Conservation (phyloP, 2,329 filamentous ascomycete species). For the Trichophyton equinum region DNA sequence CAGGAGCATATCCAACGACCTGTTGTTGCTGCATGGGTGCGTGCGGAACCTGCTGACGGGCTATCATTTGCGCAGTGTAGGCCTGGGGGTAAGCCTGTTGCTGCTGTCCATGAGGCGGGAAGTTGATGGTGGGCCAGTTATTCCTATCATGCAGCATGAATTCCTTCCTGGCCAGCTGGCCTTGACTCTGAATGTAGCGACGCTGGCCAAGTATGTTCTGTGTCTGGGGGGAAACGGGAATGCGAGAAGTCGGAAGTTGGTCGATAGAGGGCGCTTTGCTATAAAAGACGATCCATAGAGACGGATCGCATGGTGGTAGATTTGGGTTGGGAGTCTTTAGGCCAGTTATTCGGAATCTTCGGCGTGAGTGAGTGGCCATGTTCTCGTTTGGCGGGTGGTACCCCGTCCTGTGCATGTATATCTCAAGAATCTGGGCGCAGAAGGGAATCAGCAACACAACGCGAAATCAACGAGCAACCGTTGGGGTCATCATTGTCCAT, state of each 20-base stretch:
- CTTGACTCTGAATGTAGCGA: conserved; percentile 55
- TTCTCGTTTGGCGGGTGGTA: conserved; percentile 62
- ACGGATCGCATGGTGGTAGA: conserved; percentile 60
- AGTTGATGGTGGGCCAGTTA: conserved; percentile 77
- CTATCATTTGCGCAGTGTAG: conserved; percentile 28
- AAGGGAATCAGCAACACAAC: conserved; percentile 11
- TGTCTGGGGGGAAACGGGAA: conserved; percentile 35
- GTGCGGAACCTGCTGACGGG: conserved; percentile 25
- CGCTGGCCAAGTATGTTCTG: conserved; percentile 36
- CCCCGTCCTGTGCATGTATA: conserved; percentile 69
- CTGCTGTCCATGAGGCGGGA: conserved; percentile 43
- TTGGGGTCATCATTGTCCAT: conserved; percentile 20
- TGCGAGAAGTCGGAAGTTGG: conserved; percentile 52
- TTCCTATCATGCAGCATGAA: conserved; percentile 85
- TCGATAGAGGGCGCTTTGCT: conserved; percentile 62
- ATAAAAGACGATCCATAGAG: conserved; percentile 87
- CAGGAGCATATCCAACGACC: conserved; percentile 13
- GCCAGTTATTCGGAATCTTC: conserved; percentile 74
- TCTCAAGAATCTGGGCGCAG: conserved; percentile 63
- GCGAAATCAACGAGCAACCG: background rate
- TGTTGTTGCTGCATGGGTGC: conserved; percentile 18
- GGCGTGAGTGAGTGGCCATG: conserved; percentile 62
- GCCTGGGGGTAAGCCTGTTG: conserved; percentile 38
- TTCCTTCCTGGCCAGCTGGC: conserved; percentile 75
- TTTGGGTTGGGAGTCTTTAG: conserved; percentile 56